These are phyloP conservation scores for Skeletonema grethae DNA, from an alignment of 108 stramenopile genomes.

Conservation along the genomic window DNA sequence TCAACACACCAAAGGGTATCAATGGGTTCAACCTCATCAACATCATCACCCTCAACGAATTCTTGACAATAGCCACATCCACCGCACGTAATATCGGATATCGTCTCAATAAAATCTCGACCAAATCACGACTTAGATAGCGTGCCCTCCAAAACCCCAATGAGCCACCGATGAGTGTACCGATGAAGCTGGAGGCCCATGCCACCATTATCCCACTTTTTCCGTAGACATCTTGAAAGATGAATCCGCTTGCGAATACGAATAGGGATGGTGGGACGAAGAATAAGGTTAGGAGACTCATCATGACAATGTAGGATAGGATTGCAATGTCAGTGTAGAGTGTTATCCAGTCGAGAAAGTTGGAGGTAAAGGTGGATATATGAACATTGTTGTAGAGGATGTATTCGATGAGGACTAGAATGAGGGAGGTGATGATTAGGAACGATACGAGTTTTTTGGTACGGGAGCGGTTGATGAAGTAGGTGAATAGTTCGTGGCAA, in stretches of 20 bases:
- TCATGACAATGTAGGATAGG: slow-evolving; percentile 21
- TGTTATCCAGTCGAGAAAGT: slow-evolving; percentile 26
- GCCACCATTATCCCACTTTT: slow-evolving; percentile 14
- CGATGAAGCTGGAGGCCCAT: slow-evolving; percentile 25
- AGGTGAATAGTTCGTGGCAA: slow-evolving; percentile 9
- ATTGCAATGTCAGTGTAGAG: slow-evolving; percentile 5
- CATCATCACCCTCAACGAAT: slow-evolving; percentile 42
- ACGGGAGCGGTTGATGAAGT: slow-evolving; percentile 24
- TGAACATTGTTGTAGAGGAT: slow-evolving; percentile 12
- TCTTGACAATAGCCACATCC: slow-evolving; percentile 31
- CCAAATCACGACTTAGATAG: slow-evolving; percentile 43
- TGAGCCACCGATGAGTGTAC: slow-evolving; percentile 23
- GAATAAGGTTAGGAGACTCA: slow-evolving; percentile 22
- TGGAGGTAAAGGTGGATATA: not conserved
- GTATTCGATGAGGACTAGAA: slow-evolving; percentile 23
- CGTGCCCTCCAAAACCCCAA: slow-evolving; percentile 35
- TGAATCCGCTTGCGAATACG: slow-evolving; percentile 38
- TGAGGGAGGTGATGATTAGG: slow-evolving; percentile 19
- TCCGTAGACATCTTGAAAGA: slow-evolving; percentile 29
- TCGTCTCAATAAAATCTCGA: slow-evolving; percentile 34
- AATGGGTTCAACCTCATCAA: slow-evolving; percentile 36
- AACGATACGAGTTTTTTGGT: slow-evolving; percentile 35
- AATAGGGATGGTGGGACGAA: slow-evolving; percentile 41
- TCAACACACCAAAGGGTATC: slow-evolving; percentile 43
- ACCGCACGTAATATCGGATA: slow-evolving; percentile 41